These are phyloP conservation scores for Davidsoniella australis DNA, from an alignment of 2,329 filamentous ascomycete species.

Conservation along the genomic window DNA sequence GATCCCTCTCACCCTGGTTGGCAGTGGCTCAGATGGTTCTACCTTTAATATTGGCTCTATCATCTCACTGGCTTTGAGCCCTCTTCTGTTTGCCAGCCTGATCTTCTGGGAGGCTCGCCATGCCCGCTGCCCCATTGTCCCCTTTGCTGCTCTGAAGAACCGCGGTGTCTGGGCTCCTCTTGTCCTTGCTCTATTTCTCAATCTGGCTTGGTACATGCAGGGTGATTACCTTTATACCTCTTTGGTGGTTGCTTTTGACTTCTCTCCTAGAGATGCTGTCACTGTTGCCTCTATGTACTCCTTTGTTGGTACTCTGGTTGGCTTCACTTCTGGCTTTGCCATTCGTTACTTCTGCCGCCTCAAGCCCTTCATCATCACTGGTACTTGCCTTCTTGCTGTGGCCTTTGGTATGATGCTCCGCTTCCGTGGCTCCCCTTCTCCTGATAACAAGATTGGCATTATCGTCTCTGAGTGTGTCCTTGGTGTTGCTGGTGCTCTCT, in stretches of 20 bases:
- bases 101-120: conserved; percentile 28
- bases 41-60: too few relatives aligned
- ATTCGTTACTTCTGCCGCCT: conserved; percentile 39
- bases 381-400: conserved; percentile 43
- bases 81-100: conserved; percentile 32
- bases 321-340: conserved; percentile 36
- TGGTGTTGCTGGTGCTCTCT: conserved; percentile 46
- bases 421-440: conserved; percentile 35
- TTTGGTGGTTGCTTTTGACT: conserved; percentile 42
- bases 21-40: too few relatives aligned
- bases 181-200: conserved; percentile 22
- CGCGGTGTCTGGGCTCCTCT: too few relatives aligned
- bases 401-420: conserved; percentile 47
- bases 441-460: conserved; percentile 20
- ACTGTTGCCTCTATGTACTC: conserved; percentile 43
- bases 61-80: conserved; percentile 27
- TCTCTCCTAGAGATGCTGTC: conserved; percentile 36
- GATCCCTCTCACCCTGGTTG: too few relatives aligned
- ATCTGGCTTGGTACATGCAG: conserved; percentile 46
- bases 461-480: conserved; percentile 35
- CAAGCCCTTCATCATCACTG: conserved; percentile 45
- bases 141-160: conserved; percentile 15
- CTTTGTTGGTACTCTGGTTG: conserved; percentile 37
- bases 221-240: conserved; percentile 49
- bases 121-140: conserved; percentile 36